Evolutionary conservation across 164 flowering plant species (phyloP).

Genomic region (Paratinospora sagittata): DNA sequence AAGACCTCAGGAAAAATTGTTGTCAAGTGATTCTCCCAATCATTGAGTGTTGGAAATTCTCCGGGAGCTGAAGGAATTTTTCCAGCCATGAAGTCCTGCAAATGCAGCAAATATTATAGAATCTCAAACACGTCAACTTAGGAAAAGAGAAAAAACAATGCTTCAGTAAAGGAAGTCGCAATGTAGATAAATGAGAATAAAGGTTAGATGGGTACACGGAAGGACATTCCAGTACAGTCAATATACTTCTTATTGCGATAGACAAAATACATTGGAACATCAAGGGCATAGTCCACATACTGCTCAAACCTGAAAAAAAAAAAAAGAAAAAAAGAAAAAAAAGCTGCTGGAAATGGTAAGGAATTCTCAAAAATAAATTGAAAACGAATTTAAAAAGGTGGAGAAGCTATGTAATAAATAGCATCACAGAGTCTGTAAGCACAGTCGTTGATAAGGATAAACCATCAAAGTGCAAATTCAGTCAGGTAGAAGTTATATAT

Average conservation of each 20-base stretch:
- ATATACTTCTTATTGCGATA: constrained; percentile 89
- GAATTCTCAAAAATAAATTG: not conserved
- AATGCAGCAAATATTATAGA: constrained; percentile 14
- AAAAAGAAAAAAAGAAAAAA: not conserved
- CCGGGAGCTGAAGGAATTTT: constrained; percentile 86
- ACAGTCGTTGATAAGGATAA: too few species aligned
- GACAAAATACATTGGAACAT: constrained; percentile 97
- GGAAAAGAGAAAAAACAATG: not conserved
- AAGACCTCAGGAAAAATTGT: constrained; percentile 98
- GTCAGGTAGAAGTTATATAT: too few species aligned
- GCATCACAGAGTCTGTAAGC: too few species aligned
- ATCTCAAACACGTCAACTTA: not conserved
- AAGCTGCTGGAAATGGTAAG: not conserved
- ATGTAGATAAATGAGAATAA: constrained; percentile 4
- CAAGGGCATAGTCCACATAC: constrained; percentile 95
- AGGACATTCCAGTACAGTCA: constrained; percentile 88
- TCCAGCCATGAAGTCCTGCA: constrained; percentile 94
- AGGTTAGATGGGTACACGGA: constrained; percentile 62
- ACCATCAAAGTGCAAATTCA: too few species aligned
- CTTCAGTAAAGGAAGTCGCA: constrained; percentile 1
- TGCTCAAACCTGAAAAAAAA: constrained; percentile 75
- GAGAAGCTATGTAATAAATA: not conserved
- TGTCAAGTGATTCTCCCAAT: constrained; percentile 97
- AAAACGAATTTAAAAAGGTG: too few species aligned
- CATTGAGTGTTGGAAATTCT: constrained; percentile 79